Conservation (phyloP, 225 moss, liverwort and hornwort genomes). For the Polytrichum formosum region DNA sequence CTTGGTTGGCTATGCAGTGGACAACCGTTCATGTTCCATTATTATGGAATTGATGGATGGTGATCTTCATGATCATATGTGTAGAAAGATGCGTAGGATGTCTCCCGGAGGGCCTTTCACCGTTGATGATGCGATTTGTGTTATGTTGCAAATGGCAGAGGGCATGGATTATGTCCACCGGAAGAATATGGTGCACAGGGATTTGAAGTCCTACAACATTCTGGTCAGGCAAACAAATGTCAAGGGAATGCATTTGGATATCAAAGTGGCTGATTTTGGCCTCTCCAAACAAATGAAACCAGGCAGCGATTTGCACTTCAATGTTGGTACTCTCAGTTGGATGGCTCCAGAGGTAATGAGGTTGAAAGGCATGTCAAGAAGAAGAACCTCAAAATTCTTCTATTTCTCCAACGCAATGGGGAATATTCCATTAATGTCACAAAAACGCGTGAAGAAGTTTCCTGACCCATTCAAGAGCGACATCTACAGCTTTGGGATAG, state of each 20-base stretch:
- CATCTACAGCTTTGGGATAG: constrained; percentile 7
- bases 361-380: too few relatives aligned
- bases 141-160: constrained; percentile 3
- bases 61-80: background rate
- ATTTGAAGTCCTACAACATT: background rate
- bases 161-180: background rate
- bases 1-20: background rate
- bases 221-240: background rate
- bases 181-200: background rate
- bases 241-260: background rate
- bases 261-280: constrained; percentile 7
- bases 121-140: background rate
- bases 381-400: background rate
- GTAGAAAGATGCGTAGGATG: background rate
- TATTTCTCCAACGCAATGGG: too few relatives aligned
- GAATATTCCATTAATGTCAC: background rate
- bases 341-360: constrained; percentile 7
- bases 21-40: background rate
- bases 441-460: background rate
- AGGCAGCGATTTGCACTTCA: background rate
- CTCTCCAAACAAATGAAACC: constrained; percentile 1
- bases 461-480: constrained; percentile 4
- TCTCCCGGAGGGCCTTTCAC: background rate
- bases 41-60: constrained; percentile 1
- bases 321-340: background rate